These are phyloP conservation scores for Lipomyces mesembrius DNA, from an alignment of 805 yeast genomes.

Conservation along the genomic window DNA sequence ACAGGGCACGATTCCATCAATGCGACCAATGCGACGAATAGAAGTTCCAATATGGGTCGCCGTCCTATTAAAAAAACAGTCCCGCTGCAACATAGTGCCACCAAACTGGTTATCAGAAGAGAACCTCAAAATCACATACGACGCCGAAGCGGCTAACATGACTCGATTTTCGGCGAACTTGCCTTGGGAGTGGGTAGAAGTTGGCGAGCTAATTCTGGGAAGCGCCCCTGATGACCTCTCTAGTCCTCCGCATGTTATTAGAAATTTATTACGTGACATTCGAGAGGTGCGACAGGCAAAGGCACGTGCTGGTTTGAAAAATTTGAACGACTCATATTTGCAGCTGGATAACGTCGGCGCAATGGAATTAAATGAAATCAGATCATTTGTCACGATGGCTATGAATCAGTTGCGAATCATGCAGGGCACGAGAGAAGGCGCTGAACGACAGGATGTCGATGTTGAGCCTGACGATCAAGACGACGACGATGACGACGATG, in stretches of 20 bases:
- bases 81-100: slow-evolving; percentile 80
- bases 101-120: slow-evolving; percentile 79
- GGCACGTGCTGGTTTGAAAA: slow-evolving; percentile 75
- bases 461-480: neutral
- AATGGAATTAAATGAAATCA: slow-evolving; percentile 83
- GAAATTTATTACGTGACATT: slow-evolving; percentile 77
- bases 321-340: slow-evolving; percentile 79
- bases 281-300: slow-evolving; percentile 82
- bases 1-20: slow-evolving; percentile 56
- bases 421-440: slow-evolving; percentile 46
- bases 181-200: slow-evolving; percentile 90
- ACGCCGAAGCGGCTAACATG: slow-evolving; percentile 64
- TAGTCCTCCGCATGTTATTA: slow-evolving; percentile 71
- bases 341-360: slow-evolving; percentile 80
- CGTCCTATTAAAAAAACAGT: slow-evolving; percentile 76
- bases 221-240: slow-evolving; percentile 78
- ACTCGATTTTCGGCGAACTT: slow-evolving; percentile 63
- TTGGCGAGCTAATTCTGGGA: slow-evolving; percentile 67
- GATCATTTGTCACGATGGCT: slow-evolving; percentile 78
- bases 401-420: slow-evolving; percentile 77
- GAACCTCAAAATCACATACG: slow-evolving; percentile 60
- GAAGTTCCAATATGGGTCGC: slow-evolving; percentile 90
- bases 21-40: slow-evolving; percentile 69
- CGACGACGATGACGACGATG: slow-evolving; percentile 21
- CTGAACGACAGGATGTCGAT: slow-evolving; percentile 25